Base-by-base conservation (phyloP, 139 green algal genomes). In the Chlorella sp. region DNA sequence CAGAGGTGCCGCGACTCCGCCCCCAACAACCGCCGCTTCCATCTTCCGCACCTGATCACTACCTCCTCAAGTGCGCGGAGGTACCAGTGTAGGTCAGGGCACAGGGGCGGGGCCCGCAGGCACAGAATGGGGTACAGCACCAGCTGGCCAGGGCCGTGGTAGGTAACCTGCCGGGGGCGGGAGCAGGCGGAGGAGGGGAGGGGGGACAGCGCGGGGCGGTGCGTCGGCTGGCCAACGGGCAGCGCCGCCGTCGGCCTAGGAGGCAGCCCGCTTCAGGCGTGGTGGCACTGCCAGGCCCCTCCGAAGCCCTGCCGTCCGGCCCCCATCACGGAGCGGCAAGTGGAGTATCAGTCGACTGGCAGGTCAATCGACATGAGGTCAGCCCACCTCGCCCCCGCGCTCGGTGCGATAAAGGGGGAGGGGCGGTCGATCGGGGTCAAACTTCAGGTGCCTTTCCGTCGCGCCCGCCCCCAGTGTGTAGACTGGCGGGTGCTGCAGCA, bases 81-180 rank as follows among this genome's bases (percentile, higher is more conserved):
- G 79, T 96, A 96, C 87, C 86, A 93, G 82, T 96, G 92, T 67
- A 96, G 77, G 77, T 96, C 92, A 31, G 51, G 65, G 46, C 73
- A 42, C 63, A 89, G 71, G 36, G 69, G 69, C 55, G 59, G 31
- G 27, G 25, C 46, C 31, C 45, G 62, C 51, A 95, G 79, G 79
- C 96, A 84, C 41, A 96, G 50, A 25, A 95, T 88, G 8, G 91
- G 91, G 50, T 95, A 95, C 71, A 92, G 17, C 41, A 95, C 91
- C 36, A 95, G 77, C 86, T 94, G 90, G 0, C 91, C 91, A 3
- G 91, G 91, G 14, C 91, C 90, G 77, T 95, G 91, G 53, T 94
- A 94, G 3, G 91, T 95, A 14, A 83, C 76, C 74, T 80, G 74
- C 19, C 0, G 35, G 64, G 8, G 62, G 40, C 8, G 8, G 63